phyloP scores from a whole-genome alignment of 257 asterid genomes.

The Hygrophila difformis region DNA sequence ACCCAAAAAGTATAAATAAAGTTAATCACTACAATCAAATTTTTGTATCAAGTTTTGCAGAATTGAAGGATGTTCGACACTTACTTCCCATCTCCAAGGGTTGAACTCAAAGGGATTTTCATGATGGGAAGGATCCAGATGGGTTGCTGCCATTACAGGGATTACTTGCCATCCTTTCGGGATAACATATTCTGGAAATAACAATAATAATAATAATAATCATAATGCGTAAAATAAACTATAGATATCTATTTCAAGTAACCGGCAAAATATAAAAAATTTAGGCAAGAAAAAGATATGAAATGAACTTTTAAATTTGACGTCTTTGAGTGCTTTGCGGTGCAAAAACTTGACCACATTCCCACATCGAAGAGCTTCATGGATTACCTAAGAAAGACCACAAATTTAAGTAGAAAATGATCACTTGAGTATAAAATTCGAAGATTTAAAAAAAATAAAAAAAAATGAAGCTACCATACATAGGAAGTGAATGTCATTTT shows the following conservation, averaged over 20 bases:
- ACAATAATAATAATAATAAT: no score
- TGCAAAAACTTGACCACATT: not conserved
- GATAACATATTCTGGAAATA: not conserved
- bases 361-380: not conserved
- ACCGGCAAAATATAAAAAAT: no score
- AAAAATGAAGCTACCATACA: not conserved
- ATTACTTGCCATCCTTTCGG: not conserved
- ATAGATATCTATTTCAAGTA: no score
- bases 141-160: not conserved
- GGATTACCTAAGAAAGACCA: not conserved
- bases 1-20: no score
- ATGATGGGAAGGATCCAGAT: not conserved
- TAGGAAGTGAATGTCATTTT: not conserved
- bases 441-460: no score
- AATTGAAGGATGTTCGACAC: no score
- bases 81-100: slow-evolving; percentile 20
- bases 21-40: no score
- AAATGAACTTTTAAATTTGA: not conserved
- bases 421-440: no score
- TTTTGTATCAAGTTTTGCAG: no score
- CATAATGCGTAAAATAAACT: no score
- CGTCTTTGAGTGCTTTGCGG: not conserved
- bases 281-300: no score
- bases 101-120: not conserved
- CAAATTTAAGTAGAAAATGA: no score